Base-by-base conservation (phyloP, 2,329 filamentous ascomycete species). In the Sporothrix brasiliensis region DNA sequence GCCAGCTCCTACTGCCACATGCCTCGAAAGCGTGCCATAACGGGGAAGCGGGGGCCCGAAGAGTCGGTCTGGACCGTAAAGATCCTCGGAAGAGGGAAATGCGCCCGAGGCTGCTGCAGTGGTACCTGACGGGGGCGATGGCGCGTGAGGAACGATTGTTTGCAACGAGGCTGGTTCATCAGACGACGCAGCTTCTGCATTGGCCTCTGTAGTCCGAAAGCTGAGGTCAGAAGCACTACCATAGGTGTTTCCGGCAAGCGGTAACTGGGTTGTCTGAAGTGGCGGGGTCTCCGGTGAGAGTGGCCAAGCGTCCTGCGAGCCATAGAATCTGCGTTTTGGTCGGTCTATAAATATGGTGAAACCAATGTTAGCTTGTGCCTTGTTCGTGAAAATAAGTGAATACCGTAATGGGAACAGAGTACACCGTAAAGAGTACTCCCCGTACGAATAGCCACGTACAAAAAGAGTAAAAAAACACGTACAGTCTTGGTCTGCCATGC, bases 41-140 rank as follows among this genome's bases (percentile, higher is more conserved):
- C 72, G 75, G 21, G 75, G 70, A n/a, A 77, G 73, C 49, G 77
- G 78, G 34, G 79, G 78, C 5, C 77, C 78, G 73, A 78, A 80
- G 16, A 81, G 77, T 69, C 80, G 79, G 60, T 83, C 80, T 7
- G 81, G 80, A 3, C 81, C 82, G 78, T 84, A 83, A 41, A 82
- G 77, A 71, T 85, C 83, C 65, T 79, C 73, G 39, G 84, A 81
- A 58, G 79, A 74, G 30, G 77, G 74, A 24, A 76, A 75, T 1
- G 75, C 58, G 6, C 39, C 76, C 9, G 76, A 76, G 16, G 78
- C 75, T 41, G 79, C 4, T n/a, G 66, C 66, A 11, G 34, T 52
- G 5, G 58, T 16, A n/a, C 49, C 14, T 1, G 47, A 78, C 11
- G 80, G 80, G 47, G 80, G 82, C 21, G 82, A 80, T 1, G 81